Conservation (phyloP, 306 rosid genomes). For the Cucurbita argyrosperma region DNA sequence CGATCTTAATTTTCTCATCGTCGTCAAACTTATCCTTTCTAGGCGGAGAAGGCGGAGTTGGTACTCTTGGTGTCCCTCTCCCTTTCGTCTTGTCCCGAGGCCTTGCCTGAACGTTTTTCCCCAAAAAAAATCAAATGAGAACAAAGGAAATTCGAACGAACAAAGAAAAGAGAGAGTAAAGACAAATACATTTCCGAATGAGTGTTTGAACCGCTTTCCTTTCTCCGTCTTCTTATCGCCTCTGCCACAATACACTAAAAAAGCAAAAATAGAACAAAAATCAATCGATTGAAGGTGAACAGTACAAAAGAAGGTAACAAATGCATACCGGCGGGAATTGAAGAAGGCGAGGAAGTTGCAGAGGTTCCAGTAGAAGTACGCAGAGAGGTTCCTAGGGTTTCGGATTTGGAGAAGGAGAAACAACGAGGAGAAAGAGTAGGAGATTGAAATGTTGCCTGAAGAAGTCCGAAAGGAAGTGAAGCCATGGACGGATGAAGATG, state of each 20-base stretch:
- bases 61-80: slow-evolving; percentile 57
- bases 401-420: slow-evolving; percentile 51
- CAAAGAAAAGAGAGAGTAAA: not conserved
- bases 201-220: slow-evolving; percentile 80
- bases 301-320: not conserved
- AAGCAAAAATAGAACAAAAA: not conserved
- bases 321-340: slow-evolving; percentile 38
- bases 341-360: slow-evolving; percentile 16
- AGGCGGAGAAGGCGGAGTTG: slow-evolving; percentile 31
- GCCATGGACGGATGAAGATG: slow-evolving; percentile 25
- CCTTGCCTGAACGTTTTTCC: slow-evolving; percentile 31
- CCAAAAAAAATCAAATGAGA: not conserved
- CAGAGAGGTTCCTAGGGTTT: slow-evolving; percentile 30
- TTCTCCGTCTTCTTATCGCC: slow-evolving; percentile 65
- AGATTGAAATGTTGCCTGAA: slow-evolving; percentile 24
- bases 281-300: not conserved
- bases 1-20: slow-evolving; percentile 46
- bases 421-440: slow-evolving; percentile 24
- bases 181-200: slow-evolving; percentile 44
- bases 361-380: slow-evolving; percentile 16
- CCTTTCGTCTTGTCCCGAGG: slow-evolving; percentile 72
- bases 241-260: slow-evolving; percentile 60
- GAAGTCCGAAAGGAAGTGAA: slow-evolving; percentile 46
- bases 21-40: slow-evolving; percentile 57
- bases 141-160: not conserved